phyloP scores from a whole-genome alignment of 768 basidiomycete genomes.

The Suillus subalutaceus region DNA sequence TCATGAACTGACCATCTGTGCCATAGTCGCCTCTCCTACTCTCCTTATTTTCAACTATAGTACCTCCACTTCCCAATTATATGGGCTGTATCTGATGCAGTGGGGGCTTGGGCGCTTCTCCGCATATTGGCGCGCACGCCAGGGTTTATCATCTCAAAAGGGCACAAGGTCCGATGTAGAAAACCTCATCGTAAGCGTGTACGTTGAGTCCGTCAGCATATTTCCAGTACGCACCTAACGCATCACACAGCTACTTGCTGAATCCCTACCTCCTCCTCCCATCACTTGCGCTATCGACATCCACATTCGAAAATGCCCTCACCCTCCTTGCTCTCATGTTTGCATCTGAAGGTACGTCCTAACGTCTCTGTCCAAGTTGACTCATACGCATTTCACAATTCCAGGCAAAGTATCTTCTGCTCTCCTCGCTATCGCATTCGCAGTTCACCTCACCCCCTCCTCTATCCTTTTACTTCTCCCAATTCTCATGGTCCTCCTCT shows the following conservation, averaged over 20 bases:
- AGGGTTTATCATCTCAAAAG: conserved; percentile 53
- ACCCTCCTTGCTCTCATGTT: conserved; percentile 69
- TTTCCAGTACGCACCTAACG: conserved; percentile 13
- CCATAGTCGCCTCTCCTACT: conserved; percentile 82
- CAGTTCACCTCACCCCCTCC: conserved; percentile 74
- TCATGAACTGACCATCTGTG: conserved; percentile 8
- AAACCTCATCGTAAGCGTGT: conserved; percentile 9
- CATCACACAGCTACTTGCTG: conserved; percentile 67
- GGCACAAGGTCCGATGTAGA: conserved; percentile 1
- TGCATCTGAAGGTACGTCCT: conserved; percentile 61
- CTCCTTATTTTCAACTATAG: conserved; percentile 69
- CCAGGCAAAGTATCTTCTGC: conserved; percentile 62
- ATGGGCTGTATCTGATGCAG: conserved; percentile 72
- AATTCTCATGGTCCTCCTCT: conserved; percentile 62
- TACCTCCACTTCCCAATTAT: conserved; percentile 62
- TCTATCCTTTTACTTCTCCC: conserved; percentile 70
- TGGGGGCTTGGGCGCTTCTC: conserved; percentile 70
- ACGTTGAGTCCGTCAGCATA: background rate
- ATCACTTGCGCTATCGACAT: conserved; percentile 79
- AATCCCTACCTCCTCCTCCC: conserved; percentile 90
- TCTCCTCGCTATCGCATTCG: conserved; percentile 69
- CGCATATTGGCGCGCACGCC: conserved; percentile 69
- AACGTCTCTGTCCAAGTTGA: background rate
- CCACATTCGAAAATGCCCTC: conserved; percentile 78
- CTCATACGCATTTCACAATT: background rate